phyloP scores from a whole-genome alignment of 2,329 filamentous ascomycete genomes.

The Colletotrichum sp. region DNA sequence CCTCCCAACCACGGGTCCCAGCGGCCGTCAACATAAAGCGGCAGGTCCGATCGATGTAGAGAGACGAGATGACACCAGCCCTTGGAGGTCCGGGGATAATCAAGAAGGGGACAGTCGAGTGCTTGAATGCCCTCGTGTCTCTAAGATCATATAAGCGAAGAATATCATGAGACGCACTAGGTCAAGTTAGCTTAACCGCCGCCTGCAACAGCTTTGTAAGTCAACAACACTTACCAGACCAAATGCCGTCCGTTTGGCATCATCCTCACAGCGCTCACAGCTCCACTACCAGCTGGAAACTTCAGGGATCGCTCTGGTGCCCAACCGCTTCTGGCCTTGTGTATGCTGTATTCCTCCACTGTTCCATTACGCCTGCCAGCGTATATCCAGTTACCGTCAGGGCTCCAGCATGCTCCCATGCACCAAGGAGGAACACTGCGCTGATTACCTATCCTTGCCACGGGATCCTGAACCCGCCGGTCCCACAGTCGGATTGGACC shows the following conservation, averaged over 20 bases:
- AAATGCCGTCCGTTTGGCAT: conserved; percentile 95
- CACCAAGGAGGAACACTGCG: conserved; percentile 91
- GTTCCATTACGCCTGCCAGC: conserved; percentile 89
- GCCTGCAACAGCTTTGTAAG: background rate
- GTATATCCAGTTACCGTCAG: conserved; percentile 94
- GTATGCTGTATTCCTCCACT: conserved; percentile 92
- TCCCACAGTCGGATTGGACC: conserved; percentile 95
- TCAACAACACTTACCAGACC: conserved; percentile 62
- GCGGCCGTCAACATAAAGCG: conserved; percentile 91
- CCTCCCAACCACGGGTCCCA: conserved; percentile 95
- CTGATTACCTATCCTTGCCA: conserved; percentile 79
- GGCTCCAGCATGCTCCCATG: conserved; percentile 96
- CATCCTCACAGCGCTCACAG: conserved; percentile 84
- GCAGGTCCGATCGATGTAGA: conserved; percentile 88
- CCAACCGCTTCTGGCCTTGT: conserved; percentile 72
- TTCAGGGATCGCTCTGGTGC: conserved; percentile 80
- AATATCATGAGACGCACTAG: conserved; percentile 91
- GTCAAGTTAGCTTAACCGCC: background rate
- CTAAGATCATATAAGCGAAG: conserved; percentile 89
- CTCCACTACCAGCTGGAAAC: conserved; percentile 87
- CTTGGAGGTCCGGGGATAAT: conserved; percentile 87
- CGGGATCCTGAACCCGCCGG: conserved; percentile 73
- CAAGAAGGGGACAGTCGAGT: conserved; percentile 89
- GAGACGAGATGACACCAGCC: conserved; percentile 84
- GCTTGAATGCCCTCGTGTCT: conserved; percentile 67